Base-by-base conservation (phyloP, 2,329 filamentous ascomycete genomes). In the Botrytis elliptica region DNA sequence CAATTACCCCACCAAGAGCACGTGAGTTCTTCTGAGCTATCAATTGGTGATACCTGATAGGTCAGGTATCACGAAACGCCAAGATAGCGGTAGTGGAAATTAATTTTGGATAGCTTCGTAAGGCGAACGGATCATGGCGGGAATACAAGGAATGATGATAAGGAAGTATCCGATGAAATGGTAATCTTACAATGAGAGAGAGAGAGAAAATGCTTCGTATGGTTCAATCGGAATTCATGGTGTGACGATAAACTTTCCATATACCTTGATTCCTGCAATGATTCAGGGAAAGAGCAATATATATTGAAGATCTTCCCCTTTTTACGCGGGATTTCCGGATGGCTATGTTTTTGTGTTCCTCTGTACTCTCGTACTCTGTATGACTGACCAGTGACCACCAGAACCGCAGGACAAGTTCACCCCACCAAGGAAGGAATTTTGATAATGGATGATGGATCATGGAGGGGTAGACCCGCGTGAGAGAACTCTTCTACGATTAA, bases 61-160 rank as follows among this genome's bases (percentile, higher is more conserved):
- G 49, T 66, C 57, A 40, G 25, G 70, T 72, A 67, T 67, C 62
- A 59, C 62, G 70, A 59, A 57, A 22, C n/a, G 46, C 18, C 60
- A 66, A 72, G 49, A 52, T 14, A 33, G 16, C 57, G 29, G 38
- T 14, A 29, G 69, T 38, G 57, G 42, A 55, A 55, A 36, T 72
- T 29, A 14, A 33, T 67, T 59, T 16, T 25, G 29, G 59, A 63
- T 33, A 60, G 40, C 59, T n/a, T 70, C 29, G 44, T 65, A 62
- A 44, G 46, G 46, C 44, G 70, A 65, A 55, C 44, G 44, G 44
- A 65, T 44, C 59, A 42, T 10, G n/a, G 40, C 68, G 55, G 55
- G 62, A 65, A 44, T 22, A 65, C n/a, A 44, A 65, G n/a, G 40
- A 42, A 40, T 42, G 20, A n/a, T 42, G 65, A 42, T 68, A 42